phyloP scores from a whole-genome alignment of 768 basidiomycete species.

The Neoboletus brunneissimus region DNA sequence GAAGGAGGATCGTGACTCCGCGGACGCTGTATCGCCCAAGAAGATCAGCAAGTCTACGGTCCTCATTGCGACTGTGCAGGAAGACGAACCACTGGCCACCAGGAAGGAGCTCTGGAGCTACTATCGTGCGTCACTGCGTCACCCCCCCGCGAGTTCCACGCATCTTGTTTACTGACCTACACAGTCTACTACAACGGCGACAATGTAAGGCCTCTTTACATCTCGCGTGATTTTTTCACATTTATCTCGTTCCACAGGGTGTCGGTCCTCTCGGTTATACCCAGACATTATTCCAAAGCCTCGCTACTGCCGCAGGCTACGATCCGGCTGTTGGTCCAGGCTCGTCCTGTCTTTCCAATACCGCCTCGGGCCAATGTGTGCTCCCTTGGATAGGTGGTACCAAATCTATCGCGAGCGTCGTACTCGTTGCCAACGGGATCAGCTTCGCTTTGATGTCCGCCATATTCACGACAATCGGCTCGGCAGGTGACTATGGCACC shows the following conservation, averaged over 20 bases:
- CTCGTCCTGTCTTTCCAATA: slow-evolving; percentile 57
- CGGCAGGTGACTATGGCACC: slow-evolving; percentile 34
- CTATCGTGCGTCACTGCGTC: slow-evolving; percentile 45
- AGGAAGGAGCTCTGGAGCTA: slow-evolving; percentile 78
- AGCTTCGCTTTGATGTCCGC: slow-evolving; percentile 79
- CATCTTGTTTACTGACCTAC: not conserved
- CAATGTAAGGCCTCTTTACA: slow-evolving; percentile 45
- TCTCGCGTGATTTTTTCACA: not conserved
- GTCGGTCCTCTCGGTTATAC: slow-evolving; percentile 68
- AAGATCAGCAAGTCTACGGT: slow-evolving; percentile 16
- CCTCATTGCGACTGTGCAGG: slow-evolving; percentile 40
- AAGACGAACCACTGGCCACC: slow-evolving; percentile 68
- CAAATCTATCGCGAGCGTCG: slow-evolving; percentile 70
- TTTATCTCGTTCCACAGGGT: slow-evolving; percentile 40
- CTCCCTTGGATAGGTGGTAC: slow-evolving; percentile 74
- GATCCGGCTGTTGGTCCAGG: slow-evolving; percentile 70
- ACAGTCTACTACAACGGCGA: slow-evolving; percentile 81
- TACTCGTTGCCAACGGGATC: slow-evolving; percentile 71
- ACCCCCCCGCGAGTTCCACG: not conserved
- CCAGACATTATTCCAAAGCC: slow-evolving; percentile 72
- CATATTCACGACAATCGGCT: slow-evolving; percentile 76
- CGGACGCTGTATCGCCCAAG: slow-evolving; percentile 1
- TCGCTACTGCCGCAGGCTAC: slow-evolving; percentile 69
- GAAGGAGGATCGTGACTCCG: slow-evolving; percentile 10
- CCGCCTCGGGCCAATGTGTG: slow-evolving; percentile 70